phyloP scores from a whole-genome alignment of 2,329 filamentous ascomycete species.

The Sporothrix variecibatus region DNA sequence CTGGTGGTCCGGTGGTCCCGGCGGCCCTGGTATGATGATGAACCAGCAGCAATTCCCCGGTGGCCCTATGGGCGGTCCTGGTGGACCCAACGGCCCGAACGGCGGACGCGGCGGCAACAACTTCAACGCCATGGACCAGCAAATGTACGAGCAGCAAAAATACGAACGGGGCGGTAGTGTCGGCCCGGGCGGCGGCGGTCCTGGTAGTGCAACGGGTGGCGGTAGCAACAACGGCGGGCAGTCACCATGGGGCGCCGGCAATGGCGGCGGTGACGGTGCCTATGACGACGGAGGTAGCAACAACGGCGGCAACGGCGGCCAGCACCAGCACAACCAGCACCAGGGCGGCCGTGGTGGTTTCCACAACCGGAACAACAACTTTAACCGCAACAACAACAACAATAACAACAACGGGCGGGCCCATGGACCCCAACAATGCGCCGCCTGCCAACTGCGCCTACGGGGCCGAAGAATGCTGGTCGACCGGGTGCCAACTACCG shows the following conservation, averaged over 20 bases:
- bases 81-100: slow-evolving; percentile 14
- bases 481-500: slow-evolving; percentile 91
- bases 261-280: slow-evolving; percentile 63
- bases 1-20: slow-evolving; percentile 34
- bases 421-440: slow-evolving; percentile 56
- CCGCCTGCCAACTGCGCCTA: slow-evolving; percentile 83
- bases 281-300: slow-evolving; percentile 73
- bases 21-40: slow-evolving; percentile 49
- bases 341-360: slow-evolving; percentile 42
- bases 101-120: slow-evolving; percentile 38
- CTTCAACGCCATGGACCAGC: slow-evolving; percentile 71
- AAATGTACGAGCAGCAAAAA: slow-evolving; percentile 76
- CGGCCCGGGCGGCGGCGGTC: slow-evolving; percentile 25
- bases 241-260: slow-evolving; percentile 34
- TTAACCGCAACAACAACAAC: slow-evolving; percentile 30
- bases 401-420: slow-evolving; percentile 36
- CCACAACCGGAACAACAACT: slow-evolving; percentile 32
- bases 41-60: slow-evolving; percentile 34
- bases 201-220: slow-evolving; percentile 38
- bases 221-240: slow-evolving; percentile 33
- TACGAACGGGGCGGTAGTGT: slow-evolving; percentile 58
- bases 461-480: slow-evolving; percentile 92
- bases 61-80: slow-evolving; percentile 10
- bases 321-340: slow-evolving; percentile 40
- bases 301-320: slow-evolving; percentile 52